Conservation (phyloP, 371 early-diverging fungal species). For the Phascolomyces articulosus region DNA sequence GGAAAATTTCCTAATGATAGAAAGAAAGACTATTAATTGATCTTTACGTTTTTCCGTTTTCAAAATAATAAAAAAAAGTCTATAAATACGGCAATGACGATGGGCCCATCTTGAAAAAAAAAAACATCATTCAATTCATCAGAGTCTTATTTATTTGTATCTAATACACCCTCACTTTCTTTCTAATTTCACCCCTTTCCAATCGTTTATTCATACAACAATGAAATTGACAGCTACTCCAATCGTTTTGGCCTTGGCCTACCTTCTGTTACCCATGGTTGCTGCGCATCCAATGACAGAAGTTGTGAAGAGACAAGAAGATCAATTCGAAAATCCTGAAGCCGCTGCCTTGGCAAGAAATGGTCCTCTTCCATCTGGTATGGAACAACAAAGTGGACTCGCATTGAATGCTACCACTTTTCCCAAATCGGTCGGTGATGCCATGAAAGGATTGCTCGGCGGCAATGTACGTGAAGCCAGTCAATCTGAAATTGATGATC, state of each 20-base stretch:
- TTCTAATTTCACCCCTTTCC: no score
- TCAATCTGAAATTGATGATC: not conserved
- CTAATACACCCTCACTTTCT: no score
- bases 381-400: conserved; percentile 11
- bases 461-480: conserved; percentile 9
- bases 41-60: no score
- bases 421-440: not conserved
- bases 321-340: conserved; percentile 10
- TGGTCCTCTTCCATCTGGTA: conserved; percentile 15
- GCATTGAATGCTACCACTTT: conserved; percentile 16
- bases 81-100: no score
- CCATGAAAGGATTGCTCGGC: not conserved
- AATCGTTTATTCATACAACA: not conserved
- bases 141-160: no score
- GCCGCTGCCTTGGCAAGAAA: conserved; percentile 7
- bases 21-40: no score
- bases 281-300: not conserved
- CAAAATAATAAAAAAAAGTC: no score
- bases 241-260: not conserved
- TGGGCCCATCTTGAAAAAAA: no score
- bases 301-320: not conserved
- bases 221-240: not conserved
- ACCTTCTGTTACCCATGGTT: not conserved
- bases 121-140: no score
- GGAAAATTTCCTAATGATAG: no score